Percentiles rank a stretch among this genome's conserved stretches.
Conservation (phyloP, 1,139 yeast species). For the Nakaseomyces uthaithaninus region DNA sequence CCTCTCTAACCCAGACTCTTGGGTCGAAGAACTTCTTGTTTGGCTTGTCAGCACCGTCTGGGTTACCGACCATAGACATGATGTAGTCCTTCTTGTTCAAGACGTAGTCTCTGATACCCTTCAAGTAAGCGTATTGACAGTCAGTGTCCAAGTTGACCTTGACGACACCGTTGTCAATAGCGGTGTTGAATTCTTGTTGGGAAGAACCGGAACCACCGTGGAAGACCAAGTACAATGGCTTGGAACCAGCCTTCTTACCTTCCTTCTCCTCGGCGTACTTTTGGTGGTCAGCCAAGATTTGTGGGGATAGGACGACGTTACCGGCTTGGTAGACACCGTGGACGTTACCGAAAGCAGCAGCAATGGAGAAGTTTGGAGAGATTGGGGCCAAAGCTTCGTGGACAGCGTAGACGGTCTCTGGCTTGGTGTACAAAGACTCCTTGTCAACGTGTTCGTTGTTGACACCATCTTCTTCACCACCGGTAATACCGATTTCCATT, state of each 20-base stretch:
- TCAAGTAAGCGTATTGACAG: constrained; percentile 95
- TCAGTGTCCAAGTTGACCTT: constrained; percentile 99
- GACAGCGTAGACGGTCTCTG: constrained; percentile 91
- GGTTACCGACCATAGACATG: constrained; percentile 88
- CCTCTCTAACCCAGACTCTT: constrained; percentile 99
- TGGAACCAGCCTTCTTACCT: constrained; percentile 44
- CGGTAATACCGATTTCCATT: constrained; percentile 99
- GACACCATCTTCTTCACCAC: constrained; percentile 99
- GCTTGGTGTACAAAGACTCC: constrained; percentile 84
- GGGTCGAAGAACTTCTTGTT: constrained; percentile 99
- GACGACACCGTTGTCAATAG: constrained; percentile 89
- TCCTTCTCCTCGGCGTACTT: constrained; percentile 63
- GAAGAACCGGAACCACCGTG: constrained; percentile 99
- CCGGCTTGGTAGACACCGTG: constrained; percentile 99
- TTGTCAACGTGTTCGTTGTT: constrained; percentile 91
- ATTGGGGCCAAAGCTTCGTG: constrained; percentile 84
- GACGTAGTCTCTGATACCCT: constrained; percentile 95
- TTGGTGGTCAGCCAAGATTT: constrained; percentile 94
- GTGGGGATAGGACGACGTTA: constrained; percentile 90
- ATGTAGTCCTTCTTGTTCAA: constrained; percentile 94
- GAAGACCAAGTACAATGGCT: constrained; percentile 96
- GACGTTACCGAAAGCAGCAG: constrained; percentile 99
- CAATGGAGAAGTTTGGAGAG: constrained; percentile 97
- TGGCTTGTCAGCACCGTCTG: constrained; percentile 98
- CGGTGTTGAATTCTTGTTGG: constrained; percentile 84